Base-by-base conservation (phyloP, 2,329 filamentous ascomycete genomes). In the Pseudocercospora vitis region DNA sequence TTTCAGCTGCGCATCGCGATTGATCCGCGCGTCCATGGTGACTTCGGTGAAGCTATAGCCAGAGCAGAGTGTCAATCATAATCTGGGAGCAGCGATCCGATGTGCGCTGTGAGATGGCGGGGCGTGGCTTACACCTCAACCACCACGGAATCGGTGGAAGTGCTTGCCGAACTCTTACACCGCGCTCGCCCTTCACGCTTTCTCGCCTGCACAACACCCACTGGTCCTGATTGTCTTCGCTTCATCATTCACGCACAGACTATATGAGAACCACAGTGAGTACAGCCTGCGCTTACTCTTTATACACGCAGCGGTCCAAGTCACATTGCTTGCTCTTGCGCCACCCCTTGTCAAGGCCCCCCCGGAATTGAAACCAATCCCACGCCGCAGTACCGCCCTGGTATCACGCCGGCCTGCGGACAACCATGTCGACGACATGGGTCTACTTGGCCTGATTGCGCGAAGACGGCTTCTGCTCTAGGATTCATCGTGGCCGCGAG, bases 1-100 rank as follows among this genome's bases (percentile, higher is more conserved):
- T 37, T 58, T 55, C 14, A 63, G 35, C 7, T 59, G 50, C 11
- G 55, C 56, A 28, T 63, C 60, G 31, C 60, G 56, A 29, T 63
- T 49, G 47, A 63, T 54, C 14, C 60, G 59, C 31, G 59, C 60
- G 46, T 63, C 58, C 60, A 63, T 63, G 11, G 52, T 53, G 31
- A 56, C 49, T 39, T 49, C 29, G 19, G 47, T 55, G 52, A 50
- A 28, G 6, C 24, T 45, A 24, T 12, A n/a, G 42, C n/a, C 4
- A 28, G 35, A 40, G 14, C 18, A 42, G n/a, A 42, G 19, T 42
- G 37, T 42, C 12, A 42, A n/a, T n/a, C n/a, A n/a, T n/a, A n/a
- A n/a, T n/a, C n/a, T n/a, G n/a, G n/a, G n/a, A n/a, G n/a, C n/a
- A n/a, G n/a, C n/a, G n/a, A n/a, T n/a, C n/a, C n/a, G n/a, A n/a